These are phyloP conservation scores for Naumovozyma dairenensis DNA, from an alignment of 805 yeast genomes.

Conservation along the genomic window DNA sequence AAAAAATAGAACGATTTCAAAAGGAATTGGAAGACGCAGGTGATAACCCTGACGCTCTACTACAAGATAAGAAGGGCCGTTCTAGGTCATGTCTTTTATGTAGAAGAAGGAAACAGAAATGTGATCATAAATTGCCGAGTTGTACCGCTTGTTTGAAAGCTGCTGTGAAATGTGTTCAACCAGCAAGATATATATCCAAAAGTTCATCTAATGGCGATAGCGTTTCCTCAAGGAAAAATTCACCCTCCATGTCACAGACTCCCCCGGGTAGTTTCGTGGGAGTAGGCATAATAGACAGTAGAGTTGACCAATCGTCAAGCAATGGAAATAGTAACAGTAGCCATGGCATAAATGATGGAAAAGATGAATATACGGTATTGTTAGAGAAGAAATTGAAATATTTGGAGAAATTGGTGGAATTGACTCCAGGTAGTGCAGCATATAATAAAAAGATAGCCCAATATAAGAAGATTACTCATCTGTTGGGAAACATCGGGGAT, in stretches of 20 bases:
- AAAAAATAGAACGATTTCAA: conserved; percentile 28
- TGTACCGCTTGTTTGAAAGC: conserved; percentile 62
- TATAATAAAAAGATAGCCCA: conserved; percentile 26
- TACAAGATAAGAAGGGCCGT: conserved; percentile 42
- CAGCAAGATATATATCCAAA: conserved; percentile 49
- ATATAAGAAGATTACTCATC: conserved; percentile 33
- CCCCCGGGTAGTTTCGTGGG: too few relatives aligned
- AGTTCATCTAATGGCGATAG: too few relatives aligned
- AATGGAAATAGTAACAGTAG: too few relatives aligned
- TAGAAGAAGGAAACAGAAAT: conserved; percentile 50
- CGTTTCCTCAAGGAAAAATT: too few relatives aligned
- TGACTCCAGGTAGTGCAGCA: conserved; percentile 18
- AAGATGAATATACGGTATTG: conserved; percentile 48
- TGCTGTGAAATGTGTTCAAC: conserved; percentile 52
- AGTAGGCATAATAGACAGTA: too few relatives aligned
- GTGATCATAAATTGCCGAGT: conserved; percentile 55
- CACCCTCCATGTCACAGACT: too few relatives aligned
- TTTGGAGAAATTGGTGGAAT: conserved; percentile 37
- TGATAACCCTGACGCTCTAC: conserved; percentile 19
- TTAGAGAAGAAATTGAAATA: conserved; percentile 46
- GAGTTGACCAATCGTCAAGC: too few relatives aligned
- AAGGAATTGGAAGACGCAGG: conserved; percentile 29
- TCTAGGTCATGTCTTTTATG: conserved; percentile 49
- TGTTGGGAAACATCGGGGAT: conserved; percentile 14
- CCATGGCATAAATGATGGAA: too few relatives aligned